phyloP scores from a whole-genome alignment of 2,329 filamentous ascomycete genomes.

The Verticillium isaacii region DNA sequence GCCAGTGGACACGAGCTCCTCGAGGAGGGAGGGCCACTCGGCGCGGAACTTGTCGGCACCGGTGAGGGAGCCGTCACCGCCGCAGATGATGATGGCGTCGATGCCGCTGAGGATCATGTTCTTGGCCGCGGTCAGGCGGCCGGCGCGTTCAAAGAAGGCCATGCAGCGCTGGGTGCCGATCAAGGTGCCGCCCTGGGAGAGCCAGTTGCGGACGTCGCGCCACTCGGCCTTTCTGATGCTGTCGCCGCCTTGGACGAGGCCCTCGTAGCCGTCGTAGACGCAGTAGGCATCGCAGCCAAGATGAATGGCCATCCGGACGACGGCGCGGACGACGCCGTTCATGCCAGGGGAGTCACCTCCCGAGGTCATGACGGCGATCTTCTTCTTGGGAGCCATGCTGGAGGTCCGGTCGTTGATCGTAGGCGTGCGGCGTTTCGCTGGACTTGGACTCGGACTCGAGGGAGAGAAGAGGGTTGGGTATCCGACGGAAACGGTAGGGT shows the following conservation, averaged over 20 bases:
- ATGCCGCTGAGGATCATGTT: conserved; percentile 93
- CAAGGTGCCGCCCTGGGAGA: conserved; percentile 89
- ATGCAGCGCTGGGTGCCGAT: conserved; percentile 94
- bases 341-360: conserved; percentile 93
- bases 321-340: conserved; percentile 85
- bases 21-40: conserved; percentile 85
- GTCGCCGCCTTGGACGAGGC: conserved; percentile 81
- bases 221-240: conserved; percentile 85
- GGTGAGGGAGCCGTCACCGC: conserved; percentile 92
- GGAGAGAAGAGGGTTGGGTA: not conserved
- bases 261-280: conserved; percentile 93
- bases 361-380: conserved; percentile 89
- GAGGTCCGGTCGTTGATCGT: not conserved
- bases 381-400: conserved; percentile 49
- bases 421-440: not conserved
- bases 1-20: conserved; percentile 74
- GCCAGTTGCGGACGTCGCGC: conserved; percentile 91
- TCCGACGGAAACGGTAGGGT: not conserved
- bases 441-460: not conserved
- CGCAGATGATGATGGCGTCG: conserved; percentile 93
- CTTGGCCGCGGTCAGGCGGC: conserved; percentile 80
- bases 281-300: conserved; percentile 75
- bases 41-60: conserved; percentile 89
- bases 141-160: conserved; percentile 84
- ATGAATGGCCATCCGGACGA: conserved; percentile 87